Evolutionary conservation across 192 early-diverging fungal species (phyloP), one percentile per base, ranked within the genome.

Genomic region (Gamsiella multidivaricata): DNA sequence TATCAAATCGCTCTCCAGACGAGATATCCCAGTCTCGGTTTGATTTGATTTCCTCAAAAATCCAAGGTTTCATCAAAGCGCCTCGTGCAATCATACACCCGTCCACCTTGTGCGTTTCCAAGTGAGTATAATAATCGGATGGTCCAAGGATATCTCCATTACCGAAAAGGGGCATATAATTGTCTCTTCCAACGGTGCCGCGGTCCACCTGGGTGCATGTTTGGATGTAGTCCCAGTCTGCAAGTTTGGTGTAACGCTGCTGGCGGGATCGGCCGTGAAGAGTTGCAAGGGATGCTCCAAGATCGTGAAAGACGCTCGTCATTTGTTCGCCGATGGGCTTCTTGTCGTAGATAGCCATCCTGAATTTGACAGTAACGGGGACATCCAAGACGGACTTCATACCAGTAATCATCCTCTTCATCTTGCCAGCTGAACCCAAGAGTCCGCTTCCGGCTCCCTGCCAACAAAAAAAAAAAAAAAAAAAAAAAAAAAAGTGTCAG

Each of bases 51-150:
- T 99, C 97, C 4, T 86, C 88, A 80, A 99, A 98, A 2, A 99
- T 87, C 97, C 97, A 99, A 5, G 97, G 97, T 85, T 99, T 99
- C 67, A 98, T 69, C 29, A 70, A 45, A 5, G 72, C 80, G 5
- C 94, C 94, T 25, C 97, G 88, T 5, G 91, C 96, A 64, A 99
- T 91, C 96, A 99, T 96, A 18, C 95, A 76, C 8, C 95, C 96
- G 65, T 95, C 93, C 2, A 91, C 86, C 36, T 87, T 83, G 39
- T 81, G 65, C 9, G 84, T 68, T 41, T 94, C 87, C 62, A 92
- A 63, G 25, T 90, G 86, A 0, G 69, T 74, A 72, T 91, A 92
- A 74, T 96, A 97, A 56, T 97, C 94, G 64, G 94, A 87, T 49
- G 88, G 93, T 65, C 88, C 89, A 10, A 98, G 67, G 14, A 96